Evolutionary conservation across 805 yeast species (phyloP), one percentile per base, ranked within the genome.

Genomic region (Candida qinlingensis): DNA sequence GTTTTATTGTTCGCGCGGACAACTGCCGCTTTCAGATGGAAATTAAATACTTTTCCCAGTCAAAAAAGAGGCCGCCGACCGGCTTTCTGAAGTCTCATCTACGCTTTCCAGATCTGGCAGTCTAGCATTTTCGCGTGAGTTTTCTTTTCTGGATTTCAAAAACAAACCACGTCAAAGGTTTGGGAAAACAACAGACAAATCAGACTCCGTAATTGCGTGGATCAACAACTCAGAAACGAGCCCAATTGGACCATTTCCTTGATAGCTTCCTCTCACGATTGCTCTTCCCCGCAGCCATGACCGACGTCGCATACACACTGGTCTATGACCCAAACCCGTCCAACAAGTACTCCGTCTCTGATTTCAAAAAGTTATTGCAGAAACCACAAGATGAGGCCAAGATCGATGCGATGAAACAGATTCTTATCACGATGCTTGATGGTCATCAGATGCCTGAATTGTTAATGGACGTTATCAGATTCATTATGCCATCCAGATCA

Each of bases 381-480:
- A 88, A 87, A 67, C 94, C 96, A 47, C 80, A 80, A 54, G 99
- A 92, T 66, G 96, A 85, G 35, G 81, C 80, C 57, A 91, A 92
- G 70, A 80, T 92, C 56, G 86, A 81, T 45, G 84, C 96, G 52
- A 94, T 94, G 99, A 86, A 86, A 62, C 79, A 80, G 60, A 86
- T 94, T 56, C 76, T 94, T 56, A 80, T 87, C 50, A 77, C 88
- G 45, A 90, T 95, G 81, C 77, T 94, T 54, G 92, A 88, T 64
- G 96, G 97, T 34, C 96, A 92, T 60, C 82, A 95, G 50, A 75
- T 92, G 82, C 95, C 97, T 13, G 94, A 87, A 50, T 73, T 94
- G 56, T 78, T 94, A 69, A 94, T 94, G 99, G 96, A 91, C 65
- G 87, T 94, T 58, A 92, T 94, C 62, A 83, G 99, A 63, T 95